Base-by-base conservation (phyloP, 371 early-diverging fungal species). In the Mortierella sp. region DNA sequence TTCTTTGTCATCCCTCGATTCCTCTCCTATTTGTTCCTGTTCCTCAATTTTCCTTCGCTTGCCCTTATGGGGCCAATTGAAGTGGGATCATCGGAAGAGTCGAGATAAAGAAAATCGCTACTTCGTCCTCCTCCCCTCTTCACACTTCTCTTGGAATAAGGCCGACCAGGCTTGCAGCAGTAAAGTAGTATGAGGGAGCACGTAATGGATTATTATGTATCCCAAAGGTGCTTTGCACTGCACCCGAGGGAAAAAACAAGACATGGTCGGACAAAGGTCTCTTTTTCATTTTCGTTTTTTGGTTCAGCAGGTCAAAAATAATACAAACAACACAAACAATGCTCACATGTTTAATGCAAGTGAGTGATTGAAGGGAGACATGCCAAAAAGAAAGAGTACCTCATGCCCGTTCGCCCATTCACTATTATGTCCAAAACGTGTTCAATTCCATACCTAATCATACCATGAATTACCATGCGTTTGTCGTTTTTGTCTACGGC, bases 271-370 rank as follows among this genome's bases (percentile, higher is more conserved):
- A n/a, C n/a, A n/a, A n/a, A n/a, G n/a, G n/a, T n/a, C n/a, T n/a
- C n/a, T n/a, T n/a, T n/a, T n/a, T n/a, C n/a, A n/a, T n/a, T n/a
- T n/a, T n/a, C n/a, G n/a, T n/a, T n/a, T n/a, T n/a, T n/a, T n/a
- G n/a, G n/a, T n/a, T n/a, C n/a, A n/a, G n/a, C n/a, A n/a, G n/a
- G n/a, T n/a, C n/a, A n/a, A n/a, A n/a, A n/a, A n/a, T n/a, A n/a
- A n/a, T n/a, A n/a, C n/a, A n/a, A n/a, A n/a, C n/a, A n/a, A n/a
- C n/a, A n/a, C n/a, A n/a, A n/a, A n/a, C n/a, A n/a, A n/a, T n/a
- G n/a, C 58, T 58, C 61, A 61, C 61, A 61, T 61, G 61, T 61
- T 61, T 61, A 61, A 16, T 29, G 31, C 14, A 61, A 19, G 29
- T 53, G 26, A 14, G 14, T 19, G 34, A n/a, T n/a, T 31, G 7